These are phyloP conservation scores for Priceomyces melissophilus DNA, from an alignment of 805 yeast genomes.

Conservation along the genomic window DNA sequence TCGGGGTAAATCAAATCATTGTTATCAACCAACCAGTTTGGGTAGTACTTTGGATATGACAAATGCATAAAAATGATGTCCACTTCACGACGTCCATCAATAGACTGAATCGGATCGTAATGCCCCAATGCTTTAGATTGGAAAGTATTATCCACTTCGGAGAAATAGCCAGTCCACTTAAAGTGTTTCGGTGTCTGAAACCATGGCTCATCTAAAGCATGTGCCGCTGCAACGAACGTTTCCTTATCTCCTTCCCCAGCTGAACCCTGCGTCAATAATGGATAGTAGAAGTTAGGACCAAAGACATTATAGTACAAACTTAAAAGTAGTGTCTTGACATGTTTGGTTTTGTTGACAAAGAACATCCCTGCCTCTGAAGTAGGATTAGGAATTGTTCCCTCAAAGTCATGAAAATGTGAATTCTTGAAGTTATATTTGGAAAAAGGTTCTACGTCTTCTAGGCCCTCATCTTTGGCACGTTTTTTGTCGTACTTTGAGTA, in stretches of 20 bases:
- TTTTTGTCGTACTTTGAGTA: constrained; percentile 32
- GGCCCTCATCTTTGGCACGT: constrained; percentile 32
- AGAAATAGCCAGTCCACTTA: constrained; percentile 34
- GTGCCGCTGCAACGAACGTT: constrained; percentile 69
- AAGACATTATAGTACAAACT: constrained; percentile 60
- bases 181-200: constrained; percentile 50
- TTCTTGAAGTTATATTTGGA: constrained; percentile 25
- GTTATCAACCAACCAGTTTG: constrained; percentile 31
- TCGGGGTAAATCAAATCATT: constrained; percentile 33
- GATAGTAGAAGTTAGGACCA: constrained; percentile 68
- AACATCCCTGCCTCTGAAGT: constrained; percentile 71
- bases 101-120: constrained; percentile 36
- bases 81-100: constrained; percentile 10
- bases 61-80: constrained; percentile 50
- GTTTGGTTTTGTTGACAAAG: constrained; percentile 56
- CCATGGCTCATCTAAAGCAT: constrained; percentile 44
- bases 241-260: constrained; percentile 84
- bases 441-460: constrained; percentile 19
- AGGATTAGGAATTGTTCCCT: constrained; percentile 64
- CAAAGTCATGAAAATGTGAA: constrained; percentile 53
- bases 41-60: constrained; percentile 51
- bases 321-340: constrained; percentile 54
- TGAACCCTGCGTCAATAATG: constrained; percentile 64
- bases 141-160: constrained; percentile 23
- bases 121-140: constrained; percentile 36